These are phyloP conservation scores for Amanita subjunquillea DNA, from an alignment of 768 basidiomycete species.

Conservation along the genomic window DNA sequence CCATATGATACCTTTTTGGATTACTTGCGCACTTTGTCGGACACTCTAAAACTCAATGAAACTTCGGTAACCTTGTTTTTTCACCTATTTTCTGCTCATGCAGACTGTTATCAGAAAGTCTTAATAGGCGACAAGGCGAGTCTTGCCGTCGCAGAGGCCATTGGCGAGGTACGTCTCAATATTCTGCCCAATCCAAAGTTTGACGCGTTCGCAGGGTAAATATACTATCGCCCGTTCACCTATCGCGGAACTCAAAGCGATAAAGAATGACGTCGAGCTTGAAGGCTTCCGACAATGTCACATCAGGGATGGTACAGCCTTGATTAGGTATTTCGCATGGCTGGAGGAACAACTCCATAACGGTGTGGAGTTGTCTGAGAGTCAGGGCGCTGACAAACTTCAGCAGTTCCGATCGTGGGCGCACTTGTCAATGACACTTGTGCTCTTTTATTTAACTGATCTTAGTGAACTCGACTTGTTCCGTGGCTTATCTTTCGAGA, in stretches of 20 bases:
- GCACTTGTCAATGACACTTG: conserved; percentile 2
- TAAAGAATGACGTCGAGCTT: conserved; percentile 74
- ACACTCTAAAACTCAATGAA: conserved; percentile 20
- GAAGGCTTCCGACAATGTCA: conserved; percentile 87
- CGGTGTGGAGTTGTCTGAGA: conserved; percentile 61
- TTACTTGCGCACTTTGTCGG: conserved; percentile 44
- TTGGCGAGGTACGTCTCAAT: conserved; percentile 48
- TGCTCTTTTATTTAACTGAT: neutral
- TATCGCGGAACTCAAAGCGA: conserved; percentile 67
- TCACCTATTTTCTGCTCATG: neutral
- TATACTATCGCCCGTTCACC: conserved; percentile 59
- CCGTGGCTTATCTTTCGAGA: conserved; percentile 82
- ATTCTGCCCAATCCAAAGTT: neutral
- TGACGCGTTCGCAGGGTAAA: conserved; percentile 32
- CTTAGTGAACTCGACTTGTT: conserved; percentile 67
- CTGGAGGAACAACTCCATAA: conserved; percentile 71
- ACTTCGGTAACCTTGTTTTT: conserved; percentile 17
- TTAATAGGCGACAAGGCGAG: conserved; percentile 71
- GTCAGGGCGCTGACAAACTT: conserved; percentile 68
- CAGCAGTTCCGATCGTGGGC: conserved; percentile 74
- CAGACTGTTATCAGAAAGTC: conserved; percentile 40
- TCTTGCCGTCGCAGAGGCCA: conserved; percentile 70
- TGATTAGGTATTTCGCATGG: conserved; percentile 91
- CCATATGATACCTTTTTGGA: conserved; percentile 63
- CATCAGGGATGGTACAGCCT: conserved; percentile 81